These are phyloP conservation scores for Plantago ovata DNA, from an alignment of 257 asterid genomes.

Conservation along the genomic window DNA sequence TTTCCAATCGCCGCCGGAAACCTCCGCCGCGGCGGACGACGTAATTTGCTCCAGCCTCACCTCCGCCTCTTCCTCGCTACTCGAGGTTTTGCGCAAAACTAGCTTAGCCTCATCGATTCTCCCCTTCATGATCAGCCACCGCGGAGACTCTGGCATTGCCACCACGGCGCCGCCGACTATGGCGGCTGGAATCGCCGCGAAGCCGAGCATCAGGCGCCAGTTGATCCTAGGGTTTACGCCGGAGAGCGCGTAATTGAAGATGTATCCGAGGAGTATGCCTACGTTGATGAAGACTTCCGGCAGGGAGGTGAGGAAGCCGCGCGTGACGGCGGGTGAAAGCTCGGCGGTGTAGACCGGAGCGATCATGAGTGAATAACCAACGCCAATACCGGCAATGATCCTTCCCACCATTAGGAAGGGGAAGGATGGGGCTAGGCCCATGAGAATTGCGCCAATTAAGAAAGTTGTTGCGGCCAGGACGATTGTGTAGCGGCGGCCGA, in stretches of 20 bases:
- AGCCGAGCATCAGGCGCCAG: conserved; percentile 90
- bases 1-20: conserved; percentile 19
- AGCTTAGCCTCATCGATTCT: conserved; percentile 41
- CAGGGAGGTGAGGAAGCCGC: conserved; percentile 76
- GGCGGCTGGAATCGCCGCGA: conserved; percentile 64
- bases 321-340: conserved; percentile 66
- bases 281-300: conserved; percentile 80
- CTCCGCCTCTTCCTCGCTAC: conserved; percentile 51
- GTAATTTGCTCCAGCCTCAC: conserved; percentile 50
- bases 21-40: conserved; percentile 20
- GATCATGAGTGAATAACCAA: conserved; percentile 78
- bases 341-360: conserved; percentile 85
- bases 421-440: conserved; percentile 80
- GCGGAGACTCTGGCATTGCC: conserved; percentile 84
- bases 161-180: conserved; percentile 50
- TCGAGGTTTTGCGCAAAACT: conserved; percentile 53
- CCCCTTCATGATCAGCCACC: conserved; percentile 82
- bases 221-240: conserved; percentile 37
- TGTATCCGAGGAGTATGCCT: conserved; percentile 66
- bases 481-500: conserved; percentile 82
- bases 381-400: conserved; percentile 68
- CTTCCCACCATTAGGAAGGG: conserved; percentile 64
- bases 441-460: conserved; percentile 57
- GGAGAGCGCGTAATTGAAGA: conserved; percentile 48
- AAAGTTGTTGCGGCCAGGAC: conserved; percentile 65